Percentiles rank a stretch among this genome's conserved stretches.
Conservation (phyloP, 306 rosid genomes). For the Cucurbita pepo region DNA sequence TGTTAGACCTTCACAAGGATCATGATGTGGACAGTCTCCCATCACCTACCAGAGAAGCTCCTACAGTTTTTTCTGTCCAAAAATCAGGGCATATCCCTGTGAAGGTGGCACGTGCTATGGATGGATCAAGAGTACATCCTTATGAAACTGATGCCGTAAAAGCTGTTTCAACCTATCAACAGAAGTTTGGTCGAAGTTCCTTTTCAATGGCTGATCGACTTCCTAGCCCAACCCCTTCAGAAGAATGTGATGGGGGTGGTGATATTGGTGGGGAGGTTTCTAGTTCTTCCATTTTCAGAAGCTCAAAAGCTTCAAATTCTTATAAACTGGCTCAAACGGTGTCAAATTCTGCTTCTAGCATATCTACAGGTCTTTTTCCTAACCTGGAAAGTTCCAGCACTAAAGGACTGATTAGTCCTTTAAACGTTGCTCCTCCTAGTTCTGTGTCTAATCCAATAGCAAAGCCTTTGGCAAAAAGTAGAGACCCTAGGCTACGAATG, state of each 20-base stretch:
- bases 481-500: conserved; percentile 89
- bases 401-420: conserved; percentile 24
- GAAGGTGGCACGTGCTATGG: conserved; percentile 18
- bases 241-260: conserved; percentile 35
- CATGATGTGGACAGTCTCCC: conserved; percentile 94
- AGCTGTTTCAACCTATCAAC: conserved; percentile 89
- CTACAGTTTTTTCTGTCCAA: conserved; percentile 31
- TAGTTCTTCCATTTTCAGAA: conserved; percentile 28
- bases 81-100: conserved; percentile 23
- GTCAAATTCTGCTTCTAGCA: neutral
- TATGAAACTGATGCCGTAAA: conserved; percentile 83
- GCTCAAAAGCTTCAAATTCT: conserved; percentile 16
- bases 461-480: conserved; percentile 52
- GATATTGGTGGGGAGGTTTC: conserved; percentile 62
- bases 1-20: conserved; percentile 89
- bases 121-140: conserved; percentile 32
- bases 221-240: conserved; percentile 99
- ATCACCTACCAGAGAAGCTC: conserved; percentile 75
- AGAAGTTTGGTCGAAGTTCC: conserved; percentile 75
- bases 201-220: conserved; percentile 46
- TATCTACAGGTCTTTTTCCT: conserved; percentile 13
- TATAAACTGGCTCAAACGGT: conserved; percentile 24
- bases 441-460: conserved; percentile 19
- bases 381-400: conserved; percentile 18
- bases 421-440: conserved; percentile 21